Conservation (phyloP, 257 asterid species). For the Lantana camara region DNA sequence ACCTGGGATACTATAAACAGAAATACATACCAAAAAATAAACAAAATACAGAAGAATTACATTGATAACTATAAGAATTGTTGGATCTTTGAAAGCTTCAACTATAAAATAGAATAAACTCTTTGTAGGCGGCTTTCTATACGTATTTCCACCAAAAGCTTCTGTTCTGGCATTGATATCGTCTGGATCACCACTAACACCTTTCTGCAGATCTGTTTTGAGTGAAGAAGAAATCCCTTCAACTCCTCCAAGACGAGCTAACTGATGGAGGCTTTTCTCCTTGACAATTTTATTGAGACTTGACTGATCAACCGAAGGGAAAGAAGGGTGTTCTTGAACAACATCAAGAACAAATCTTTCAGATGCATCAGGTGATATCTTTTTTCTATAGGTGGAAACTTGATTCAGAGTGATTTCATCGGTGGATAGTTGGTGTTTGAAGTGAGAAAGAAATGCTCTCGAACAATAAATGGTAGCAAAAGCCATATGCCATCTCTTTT, state of each 20-base stretch:
- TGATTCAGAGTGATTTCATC: background rate
- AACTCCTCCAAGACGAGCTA: conserved; percentile 30
- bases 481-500: conserved; percentile 41
- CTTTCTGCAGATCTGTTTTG: conserved; percentile 24
- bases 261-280: conserved; percentile 16
- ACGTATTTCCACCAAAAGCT: conserved; percentile 36
- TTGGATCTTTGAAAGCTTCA: conserved; percentile 42
- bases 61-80: conserved; percentile 33
- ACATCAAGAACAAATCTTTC: conserved; percentile 27
- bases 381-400: background rate
- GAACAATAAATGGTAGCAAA: conserved; percentile 36
- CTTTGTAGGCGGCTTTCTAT: conserved; percentile 21
- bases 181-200: conserved; percentile 27
- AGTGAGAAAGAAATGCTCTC: conserved; percentile 28
- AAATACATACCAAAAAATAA: no score
- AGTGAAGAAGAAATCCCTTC: conserved; percentile 23
- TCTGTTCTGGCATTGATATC: conserved; percentile 22
- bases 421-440: conserved; percentile 1
- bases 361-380: conserved; percentile 9
- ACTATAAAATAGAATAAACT: conserved; percentile 25
- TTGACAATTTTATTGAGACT: conserved; percentile 27
- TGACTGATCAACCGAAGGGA: conserved; percentile 20
- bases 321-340: background rate
- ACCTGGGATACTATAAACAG: no score
- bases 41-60: no score